Percentiles rank a stretch among this genome's conserved stretches.
These are phyloP conservation scores for Stemphylium beticola DNA, from an alignment of 2,329 filamentous ascomycete genomes.

Conservation along the genomic window DNA sequence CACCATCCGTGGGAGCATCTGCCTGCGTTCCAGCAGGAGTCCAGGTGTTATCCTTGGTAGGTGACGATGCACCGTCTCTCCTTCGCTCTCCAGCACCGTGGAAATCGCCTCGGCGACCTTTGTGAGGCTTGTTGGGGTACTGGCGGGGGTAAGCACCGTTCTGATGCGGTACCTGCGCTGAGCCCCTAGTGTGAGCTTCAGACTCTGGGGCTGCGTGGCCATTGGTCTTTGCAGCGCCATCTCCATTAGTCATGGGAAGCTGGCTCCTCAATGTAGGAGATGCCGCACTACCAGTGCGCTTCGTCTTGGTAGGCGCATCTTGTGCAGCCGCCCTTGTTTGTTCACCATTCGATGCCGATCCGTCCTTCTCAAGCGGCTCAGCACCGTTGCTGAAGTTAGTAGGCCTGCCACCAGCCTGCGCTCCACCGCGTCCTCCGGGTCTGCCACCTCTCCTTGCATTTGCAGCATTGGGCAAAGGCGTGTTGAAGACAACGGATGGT, in stretches of 20 bases:
- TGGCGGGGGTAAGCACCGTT: constrained; percentile 39
- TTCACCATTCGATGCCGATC: constrained; percentile 38
- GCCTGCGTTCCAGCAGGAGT: constrained; percentile 42
- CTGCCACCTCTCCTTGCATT: constrained; percentile 50
- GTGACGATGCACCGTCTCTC: constrained; percentile 41
- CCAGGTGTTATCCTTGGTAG: constrained; percentile 38
- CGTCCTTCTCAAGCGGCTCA: constrained; percentile 48
- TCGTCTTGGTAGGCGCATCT: constrained; percentile 43
- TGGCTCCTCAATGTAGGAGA: constrained; percentile 41
- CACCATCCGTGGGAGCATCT: constrained; percentile 42
- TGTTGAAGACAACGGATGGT: constrained; percentile 85
- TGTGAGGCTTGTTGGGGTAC: constrained; percentile 36
- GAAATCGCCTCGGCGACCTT: constrained; percentile 42
- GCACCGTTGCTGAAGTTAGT: constrained; percentile 50
- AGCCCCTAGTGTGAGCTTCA: constrained; percentile 31
- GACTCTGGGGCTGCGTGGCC: constrained; percentile 26
- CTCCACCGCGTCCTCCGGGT: constrained; percentile 61
- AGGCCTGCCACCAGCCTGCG: constrained; percentile 61
- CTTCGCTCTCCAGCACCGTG: constrained; percentile 37
- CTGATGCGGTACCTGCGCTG: constrained; percentile 27
- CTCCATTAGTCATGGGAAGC: constrained; percentile 25
- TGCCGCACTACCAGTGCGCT: constrained; percentile 44
- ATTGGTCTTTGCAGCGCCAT: constrained; percentile 31
- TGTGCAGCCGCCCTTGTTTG: constrained; percentile 35
- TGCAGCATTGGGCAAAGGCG: constrained; percentile 67